Evolutionary conservation across 2,329 filamentous ascomycete species (phyloP).

Genomic region (Xylaria sp.): DNA sequence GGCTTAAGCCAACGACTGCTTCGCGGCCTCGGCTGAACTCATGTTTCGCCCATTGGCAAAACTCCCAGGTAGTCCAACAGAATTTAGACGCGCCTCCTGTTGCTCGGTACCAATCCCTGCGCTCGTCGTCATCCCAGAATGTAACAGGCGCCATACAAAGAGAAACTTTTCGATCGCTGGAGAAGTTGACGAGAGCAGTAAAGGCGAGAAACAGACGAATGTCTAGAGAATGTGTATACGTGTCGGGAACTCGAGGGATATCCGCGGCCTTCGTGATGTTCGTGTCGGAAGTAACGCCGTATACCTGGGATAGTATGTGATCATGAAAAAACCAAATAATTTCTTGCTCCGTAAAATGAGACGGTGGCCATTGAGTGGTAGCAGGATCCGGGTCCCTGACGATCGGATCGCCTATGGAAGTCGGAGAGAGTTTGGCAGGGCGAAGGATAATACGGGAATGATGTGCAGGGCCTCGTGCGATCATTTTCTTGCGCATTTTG

Average conservation of each 20-base stretch:
- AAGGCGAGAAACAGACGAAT: conserved; percentile 23
- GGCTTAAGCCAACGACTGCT: conserved; percentile 21
- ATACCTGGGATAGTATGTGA: conserved; percentile 17
- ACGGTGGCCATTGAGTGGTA: conserved; percentile 10
- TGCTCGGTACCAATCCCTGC: conserved; percentile 19
- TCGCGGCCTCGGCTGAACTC: conserved; percentile 19
- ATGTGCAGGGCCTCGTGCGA: not conserved
- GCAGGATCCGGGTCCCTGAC: not conserved
- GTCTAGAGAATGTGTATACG: conserved; percentile 23
- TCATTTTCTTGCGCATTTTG: conserved; percentile 2
- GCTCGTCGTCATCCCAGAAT: conserved; percentile 26
- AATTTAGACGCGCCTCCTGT: conserved; percentile 21
- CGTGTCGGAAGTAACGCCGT: conserved; percentile 5
- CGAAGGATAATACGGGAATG: not conserved
- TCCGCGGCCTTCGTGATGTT: not conserved
- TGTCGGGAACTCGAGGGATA: conserved; percentile 10
- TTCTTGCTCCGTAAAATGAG: conserved; percentile 20
- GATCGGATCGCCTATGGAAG: no score
- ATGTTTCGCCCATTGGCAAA: conserved; percentile 20
- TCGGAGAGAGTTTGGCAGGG: not conserved
- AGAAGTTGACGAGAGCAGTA: conserved; percentile 1
- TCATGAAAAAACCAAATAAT: conserved; percentile 18
- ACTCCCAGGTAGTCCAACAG: conserved; percentile 28
- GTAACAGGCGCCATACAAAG: conserved; percentile 22
- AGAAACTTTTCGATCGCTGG: not conserved